These are phyloP conservation scores for Penicillium robsamsonii DNA, from an alignment of 495 filamentous ascomycete genomes.

Conservation along the genomic window DNA sequence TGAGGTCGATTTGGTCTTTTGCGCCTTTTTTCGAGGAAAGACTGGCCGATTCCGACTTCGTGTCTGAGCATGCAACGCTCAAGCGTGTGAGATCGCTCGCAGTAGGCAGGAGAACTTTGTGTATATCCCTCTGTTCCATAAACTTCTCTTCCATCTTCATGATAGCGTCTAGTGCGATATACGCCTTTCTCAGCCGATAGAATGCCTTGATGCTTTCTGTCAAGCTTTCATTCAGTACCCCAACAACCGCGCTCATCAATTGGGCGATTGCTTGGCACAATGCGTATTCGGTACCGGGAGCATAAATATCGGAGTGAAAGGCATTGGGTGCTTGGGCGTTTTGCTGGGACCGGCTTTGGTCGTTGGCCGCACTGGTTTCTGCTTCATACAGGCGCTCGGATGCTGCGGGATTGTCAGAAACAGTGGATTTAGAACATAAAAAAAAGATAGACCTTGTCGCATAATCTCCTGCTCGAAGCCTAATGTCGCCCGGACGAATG, in stretches of 20 bases:
- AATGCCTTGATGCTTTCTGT: conserved; percentile 90
- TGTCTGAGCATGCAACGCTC: conserved; percentile 11
- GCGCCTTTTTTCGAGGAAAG: conserved; percentile 8
- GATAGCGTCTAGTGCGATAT: conserved; percentile 76
- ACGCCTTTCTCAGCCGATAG: conserved; percentile 90
- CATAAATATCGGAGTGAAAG: conserved; percentile 65
- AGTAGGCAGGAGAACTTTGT: conserved; percentile 13
- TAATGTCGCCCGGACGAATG: conserved; percentile 80
- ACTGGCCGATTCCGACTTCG: conserved; percentile 22
- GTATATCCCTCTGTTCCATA: conserved; percentile 38
- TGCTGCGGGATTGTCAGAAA: conserved; percentile 47
- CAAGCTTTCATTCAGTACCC: conserved; percentile 86
- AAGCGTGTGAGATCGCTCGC: conserved; percentile 18
- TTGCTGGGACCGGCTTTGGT: conserved; percentile 69
- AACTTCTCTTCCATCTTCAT: conserved; percentile 60
- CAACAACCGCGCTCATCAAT: conserved; percentile 85
- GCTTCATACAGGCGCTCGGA: conserved; percentile 69
- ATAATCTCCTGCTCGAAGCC: conserved; percentile 96
- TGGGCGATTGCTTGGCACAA: conserved; percentile 77
- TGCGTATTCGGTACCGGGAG: conserved; percentile 79
- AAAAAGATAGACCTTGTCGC: conserved; percentile 60
- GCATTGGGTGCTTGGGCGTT: conserved; percentile 45
- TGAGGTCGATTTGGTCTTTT: conserved; percentile 23
- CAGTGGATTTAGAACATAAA: background rate
- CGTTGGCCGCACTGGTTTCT: conserved; percentile 73